phyloP scores from a whole-genome alignment of 1,284 basidiomycete genomes.

The Amylostereum chailletii region DNA sequence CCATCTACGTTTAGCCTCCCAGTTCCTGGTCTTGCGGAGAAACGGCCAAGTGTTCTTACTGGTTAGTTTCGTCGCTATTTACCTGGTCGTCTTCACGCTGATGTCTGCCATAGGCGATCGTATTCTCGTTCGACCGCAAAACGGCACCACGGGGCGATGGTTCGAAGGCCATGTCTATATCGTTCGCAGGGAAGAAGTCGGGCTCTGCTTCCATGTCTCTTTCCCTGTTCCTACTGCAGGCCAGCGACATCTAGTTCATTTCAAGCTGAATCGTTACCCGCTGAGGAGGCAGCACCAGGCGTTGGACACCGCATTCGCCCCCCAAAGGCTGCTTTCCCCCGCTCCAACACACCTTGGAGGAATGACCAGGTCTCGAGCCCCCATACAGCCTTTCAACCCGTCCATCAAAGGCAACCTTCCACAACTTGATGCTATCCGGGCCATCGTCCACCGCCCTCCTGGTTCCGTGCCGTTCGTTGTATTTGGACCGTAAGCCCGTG shows the following conservation, averaged over 20 bases:
- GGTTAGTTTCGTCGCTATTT: slow-evolving; percentile 26
- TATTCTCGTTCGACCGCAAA: slow-evolving; percentile 39
- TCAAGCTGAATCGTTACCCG: slow-evolving; percentile 46
- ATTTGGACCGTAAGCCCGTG: slow-evolving; percentile 55
- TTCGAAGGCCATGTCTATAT: slow-evolving; percentile 50
- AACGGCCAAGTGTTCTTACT: slow-evolving; percentile 53
- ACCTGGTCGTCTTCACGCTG: not conserved
- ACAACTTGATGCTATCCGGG: slow-evolving; percentile 45
- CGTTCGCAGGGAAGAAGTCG: slow-evolving; percentile 41
- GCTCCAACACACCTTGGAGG: slow-evolving; percentile 17
- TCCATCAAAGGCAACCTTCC: slow-evolving; percentile 38
- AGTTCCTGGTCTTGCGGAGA: slow-evolving; percentile 59
- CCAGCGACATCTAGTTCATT: slow-evolving; percentile 37
- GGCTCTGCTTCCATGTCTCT: slow-evolving; percentile 38
- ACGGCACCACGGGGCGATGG: slow-evolving; percentile 31
- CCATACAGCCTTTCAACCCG: slow-evolving; percentile 25
- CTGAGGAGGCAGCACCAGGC: slow-evolving; percentile 51
- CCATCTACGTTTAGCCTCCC: slow-evolving; percentile 29
- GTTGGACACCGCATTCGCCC: slow-evolving; percentile 31
- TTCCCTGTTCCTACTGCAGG: slow-evolving; percentile 25
- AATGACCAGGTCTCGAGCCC: slow-evolving; percentile 7
- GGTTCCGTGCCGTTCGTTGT: slow-evolving; percentile 50
- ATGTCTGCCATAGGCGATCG: slow-evolving; percentile 32
- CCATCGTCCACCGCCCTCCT: slow-evolving; percentile 33
- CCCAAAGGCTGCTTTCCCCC: slow-evolving; percentile 36